Evolutionary conservation across 768 basidiomycete species (phyloP).

Genomic region (Mrakia hoshinonis): DNA sequence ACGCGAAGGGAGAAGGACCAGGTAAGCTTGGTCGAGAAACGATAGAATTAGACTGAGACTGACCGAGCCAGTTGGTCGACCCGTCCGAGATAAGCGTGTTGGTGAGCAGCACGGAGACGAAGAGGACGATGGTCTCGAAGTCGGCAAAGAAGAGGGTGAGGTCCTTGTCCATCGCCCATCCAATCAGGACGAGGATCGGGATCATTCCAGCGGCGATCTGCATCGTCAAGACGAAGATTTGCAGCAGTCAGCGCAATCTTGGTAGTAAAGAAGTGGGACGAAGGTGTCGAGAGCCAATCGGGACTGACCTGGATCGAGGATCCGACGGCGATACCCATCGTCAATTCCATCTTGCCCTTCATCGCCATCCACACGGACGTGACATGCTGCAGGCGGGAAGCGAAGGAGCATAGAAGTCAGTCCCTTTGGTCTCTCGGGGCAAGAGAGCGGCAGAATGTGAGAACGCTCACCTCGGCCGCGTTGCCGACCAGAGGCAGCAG

Average conservation of each 20-base stretch:
- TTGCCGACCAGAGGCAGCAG: slow-evolving; percentile 26
- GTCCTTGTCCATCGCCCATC: slow-evolving; percentile 55
- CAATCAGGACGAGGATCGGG: slow-evolving; percentile 76
- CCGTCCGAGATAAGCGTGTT: slow-evolving; percentile 38
- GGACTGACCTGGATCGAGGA: slow-evolving; percentile 48
- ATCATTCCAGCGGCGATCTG: slow-evolving; percentile 43
- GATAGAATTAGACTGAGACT: neutral
- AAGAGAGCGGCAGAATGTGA: neutral
- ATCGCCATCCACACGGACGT: slow-evolving; percentile 27
- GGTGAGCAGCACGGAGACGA: slow-evolving; percentile 37
- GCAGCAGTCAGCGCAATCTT: neutral
- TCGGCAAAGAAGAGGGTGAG: slow-evolving; percentile 39
- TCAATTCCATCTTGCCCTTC: slow-evolving; percentile 31
- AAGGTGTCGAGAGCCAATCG: slow-evolving; percentile 15
- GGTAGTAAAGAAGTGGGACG: neutral
- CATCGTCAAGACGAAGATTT: slow-evolving; percentile 54
- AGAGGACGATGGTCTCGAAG: slow-evolving; percentile 37
- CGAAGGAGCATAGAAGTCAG: neutral
- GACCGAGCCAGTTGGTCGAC: slow-evolving; percentile 33
- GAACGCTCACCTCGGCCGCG: neutral
- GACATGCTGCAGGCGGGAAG: slow-evolving; percentile 25
- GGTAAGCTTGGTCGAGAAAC: no score
- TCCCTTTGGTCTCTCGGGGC: neutral
- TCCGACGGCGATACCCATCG: slow-evolving; percentile 36
- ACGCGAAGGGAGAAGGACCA: neutral